A percentile compares a stretch with the other conserved stretches of the same genome.
These are phyloP conservation scores for Potentilla sterilis DNA, from an alignment of 306 rosid genomes.

Conservation along the genomic window DNA sequence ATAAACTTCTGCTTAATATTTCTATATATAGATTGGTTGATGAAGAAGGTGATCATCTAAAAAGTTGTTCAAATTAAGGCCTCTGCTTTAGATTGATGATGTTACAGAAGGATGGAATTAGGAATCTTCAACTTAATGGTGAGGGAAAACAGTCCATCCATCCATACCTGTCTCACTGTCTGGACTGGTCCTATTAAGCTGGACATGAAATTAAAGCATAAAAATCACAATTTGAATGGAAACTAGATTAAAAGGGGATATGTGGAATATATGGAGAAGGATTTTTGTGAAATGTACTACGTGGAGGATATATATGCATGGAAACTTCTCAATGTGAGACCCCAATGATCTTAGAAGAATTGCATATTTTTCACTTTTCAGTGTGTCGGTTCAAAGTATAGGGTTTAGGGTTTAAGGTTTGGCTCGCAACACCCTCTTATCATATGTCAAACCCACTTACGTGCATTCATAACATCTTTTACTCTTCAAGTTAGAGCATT, in stretches of 20 bases:
- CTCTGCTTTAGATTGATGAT: neutral
- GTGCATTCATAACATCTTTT: too few relatives aligned
- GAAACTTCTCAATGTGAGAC: slow-evolving; percentile 13
- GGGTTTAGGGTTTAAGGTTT: neutral
- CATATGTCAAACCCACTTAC: neutral
- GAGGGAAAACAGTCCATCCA: slow-evolving; percentile 25
- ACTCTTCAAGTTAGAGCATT: neutral
- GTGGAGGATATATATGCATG: slow-evolving; percentile 22
- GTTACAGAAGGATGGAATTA: slow-evolving; percentile 15
- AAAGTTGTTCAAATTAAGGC: slow-evolving; percentile 8
- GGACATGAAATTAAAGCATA: slow-evolving; percentile 35
- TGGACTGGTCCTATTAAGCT: slow-evolving; percentile 33
- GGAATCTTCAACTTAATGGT: slow-evolving; percentile 37
- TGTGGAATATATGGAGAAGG: neutral
- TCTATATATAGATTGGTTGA: neutral
- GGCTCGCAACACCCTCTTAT: neutral
- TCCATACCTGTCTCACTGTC: slow-evolving; percentile 1
- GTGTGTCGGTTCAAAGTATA: neutral
- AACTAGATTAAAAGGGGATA: neutral
- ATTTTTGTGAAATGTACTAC: neutral
- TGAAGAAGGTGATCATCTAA: neutral
- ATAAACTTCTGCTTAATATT: neutral
- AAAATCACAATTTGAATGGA: slow-evolving; percentile 16
- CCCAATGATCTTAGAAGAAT: neutral
- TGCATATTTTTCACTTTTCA: neutral